A percentile compares a stretch with the other conserved stretches of the same genome.
These are phyloP conservation scores for Hemileccinum impolitum DNA, from an alignment of 768 basidiomycete species.

Conservation along the genomic window DNA sequence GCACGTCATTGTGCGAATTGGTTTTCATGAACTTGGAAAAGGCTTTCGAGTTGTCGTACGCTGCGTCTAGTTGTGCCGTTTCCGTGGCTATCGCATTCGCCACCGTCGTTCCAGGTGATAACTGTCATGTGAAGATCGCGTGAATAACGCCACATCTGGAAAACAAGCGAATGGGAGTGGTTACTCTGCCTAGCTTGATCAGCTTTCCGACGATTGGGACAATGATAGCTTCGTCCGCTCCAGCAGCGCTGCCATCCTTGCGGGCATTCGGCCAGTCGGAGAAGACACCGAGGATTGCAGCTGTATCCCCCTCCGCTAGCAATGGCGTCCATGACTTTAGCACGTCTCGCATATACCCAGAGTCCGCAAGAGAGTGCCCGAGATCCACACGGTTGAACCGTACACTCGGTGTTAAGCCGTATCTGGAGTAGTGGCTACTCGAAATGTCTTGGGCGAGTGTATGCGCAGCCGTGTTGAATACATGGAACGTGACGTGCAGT, in stretches of 20 bases:
- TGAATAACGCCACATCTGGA: not conserved
- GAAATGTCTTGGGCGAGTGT: conserved; percentile 39
- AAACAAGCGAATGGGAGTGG: not conserved
- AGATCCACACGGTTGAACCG: conserved; percentile 45
- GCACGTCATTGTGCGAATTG: conserved; percentile 17
- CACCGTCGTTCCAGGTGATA: conserved; percentile 10
- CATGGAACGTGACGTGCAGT: conserved; percentile 33
- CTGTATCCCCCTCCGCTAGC: conserved; percentile 25
- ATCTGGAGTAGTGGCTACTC: conserved; percentile 13
- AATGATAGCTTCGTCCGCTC: conserved; percentile 11
- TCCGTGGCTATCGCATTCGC: conserved; percentile 3
- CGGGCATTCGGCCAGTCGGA: conserved; percentile 37
- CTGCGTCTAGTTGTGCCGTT: conserved; percentile 9
- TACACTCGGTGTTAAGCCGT: conserved; percentile 24
- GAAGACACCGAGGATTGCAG: conserved; percentile 40
- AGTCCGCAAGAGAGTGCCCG: conserved; percentile 38
- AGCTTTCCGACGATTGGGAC: conserved; percentile 15
- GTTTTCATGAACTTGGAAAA: conserved; percentile 34
- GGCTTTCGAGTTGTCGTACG: conserved; percentile 41
- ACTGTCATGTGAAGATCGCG: conserved; percentile 7
- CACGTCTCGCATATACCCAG: conserved; percentile 27
- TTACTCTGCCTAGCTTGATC: conserved; percentile 19
- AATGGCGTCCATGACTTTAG: conserved; percentile 37
- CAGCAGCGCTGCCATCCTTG: conserved; percentile 7
- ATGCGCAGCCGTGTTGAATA: conserved; percentile 35